These are phyloP conservation scores for Boeremia lycopersici DNA, from an alignment of 2,329 filamentous ascomycete genomes.

Conservation along the genomic window DNA sequence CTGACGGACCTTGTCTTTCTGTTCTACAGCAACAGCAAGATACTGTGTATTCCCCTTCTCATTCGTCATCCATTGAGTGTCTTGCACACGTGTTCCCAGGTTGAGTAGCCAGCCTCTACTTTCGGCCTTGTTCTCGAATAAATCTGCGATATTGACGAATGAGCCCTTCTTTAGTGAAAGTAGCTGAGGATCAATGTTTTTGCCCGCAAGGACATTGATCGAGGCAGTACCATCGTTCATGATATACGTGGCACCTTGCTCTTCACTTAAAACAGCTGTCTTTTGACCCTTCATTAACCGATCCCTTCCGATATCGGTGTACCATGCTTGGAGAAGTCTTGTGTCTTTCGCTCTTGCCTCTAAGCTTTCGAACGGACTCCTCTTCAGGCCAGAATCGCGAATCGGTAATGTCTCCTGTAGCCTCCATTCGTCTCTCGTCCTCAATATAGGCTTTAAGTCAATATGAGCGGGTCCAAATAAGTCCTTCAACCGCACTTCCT, in stretches of 20 bases:
- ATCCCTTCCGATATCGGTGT: conserved; percentile 50
- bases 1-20: conserved; percentile 21
- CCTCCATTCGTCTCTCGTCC: conserved; percentile 59
- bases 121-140: conserved; percentile 32
- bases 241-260: conserved; percentile 53
- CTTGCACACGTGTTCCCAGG: conserved; percentile 60
- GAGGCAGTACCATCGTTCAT: conserved; percentile 34
- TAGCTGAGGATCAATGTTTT: conserved; percentile 51
- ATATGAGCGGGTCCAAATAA: conserved; percentile 58
- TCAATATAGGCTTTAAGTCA: conserved; percentile 56
- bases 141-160: conserved; percentile 53
- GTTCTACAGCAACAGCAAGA: conserved; percentile 56
- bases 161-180: conserved; percentile 51
- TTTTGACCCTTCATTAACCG: conserved; percentile 53
- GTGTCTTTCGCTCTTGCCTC: conserved; percentile 53
- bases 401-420: conserved; percentile 58
- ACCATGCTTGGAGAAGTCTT: conserved; percentile 61
- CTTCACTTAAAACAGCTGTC: conserved; percentile 40
- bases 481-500: conserved; percentile 52
- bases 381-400: conserved; percentile 45
- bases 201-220: conserved; percentile 59
- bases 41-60: conserved; percentile 58
- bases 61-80: conserved; percentile 53
- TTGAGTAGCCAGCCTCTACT: conserved; percentile 62
- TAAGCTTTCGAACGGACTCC: conserved; percentile 51